Conservation (phyloP, 73 alveolate genomes). For the Blepharisma stoltei region DNA sequence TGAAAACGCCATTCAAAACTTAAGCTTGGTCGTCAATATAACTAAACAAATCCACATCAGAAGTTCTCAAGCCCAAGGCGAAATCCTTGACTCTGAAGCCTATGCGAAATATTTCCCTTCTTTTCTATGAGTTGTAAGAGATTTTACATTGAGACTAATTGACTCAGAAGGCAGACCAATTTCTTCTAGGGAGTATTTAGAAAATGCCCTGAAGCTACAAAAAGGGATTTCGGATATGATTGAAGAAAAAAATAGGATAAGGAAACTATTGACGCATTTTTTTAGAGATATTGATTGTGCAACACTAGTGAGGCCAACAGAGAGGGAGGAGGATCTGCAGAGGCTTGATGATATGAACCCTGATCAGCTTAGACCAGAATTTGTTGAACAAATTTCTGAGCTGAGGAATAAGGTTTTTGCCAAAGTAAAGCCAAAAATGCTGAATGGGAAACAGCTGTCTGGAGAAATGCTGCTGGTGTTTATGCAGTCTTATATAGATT, state of each 20-base stretch:
- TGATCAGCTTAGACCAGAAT: slow-evolving; percentile 87
- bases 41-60: slow-evolving; percentile 82
- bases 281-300: slow-evolving; percentile 90
- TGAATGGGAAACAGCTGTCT: slow-evolving; percentile 79
- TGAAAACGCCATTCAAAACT: slow-evolving; percentile 66
- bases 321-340: slow-evolving; percentile 91
- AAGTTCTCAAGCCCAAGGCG: not conserved
- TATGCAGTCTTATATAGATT: slow-evolving; percentile 60
- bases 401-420: slow-evolving; percentile 76
- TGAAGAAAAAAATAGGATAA: slow-evolving; percentile 74
- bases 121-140: slow-evolving; percentile 97
- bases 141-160: slow-evolving; percentile 81
- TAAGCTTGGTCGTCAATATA: slow-evolving; percentile 82
- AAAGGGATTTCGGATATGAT: slow-evolving; percentile 65
- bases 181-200: slow-evolving; percentile 90
- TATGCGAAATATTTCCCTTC: slow-evolving; percentile 74
- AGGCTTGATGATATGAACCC: slow-evolving; percentile 68
- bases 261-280: slow-evolving; percentile 65
- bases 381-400: slow-evolving; percentile 80
- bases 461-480: slow-evolving; percentile 79
- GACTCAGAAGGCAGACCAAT: slow-evolving; percentile 51
- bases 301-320: slow-evolving; percentile 91
- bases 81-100: too few species aligned
- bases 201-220: slow-evolving; percentile 70
- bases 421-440: slow-evolving; percentile 76